Base-by-base conservation (phyloP, 192 early-diverging fungal species). In the Thoreauomyces humboldtii region DNA sequence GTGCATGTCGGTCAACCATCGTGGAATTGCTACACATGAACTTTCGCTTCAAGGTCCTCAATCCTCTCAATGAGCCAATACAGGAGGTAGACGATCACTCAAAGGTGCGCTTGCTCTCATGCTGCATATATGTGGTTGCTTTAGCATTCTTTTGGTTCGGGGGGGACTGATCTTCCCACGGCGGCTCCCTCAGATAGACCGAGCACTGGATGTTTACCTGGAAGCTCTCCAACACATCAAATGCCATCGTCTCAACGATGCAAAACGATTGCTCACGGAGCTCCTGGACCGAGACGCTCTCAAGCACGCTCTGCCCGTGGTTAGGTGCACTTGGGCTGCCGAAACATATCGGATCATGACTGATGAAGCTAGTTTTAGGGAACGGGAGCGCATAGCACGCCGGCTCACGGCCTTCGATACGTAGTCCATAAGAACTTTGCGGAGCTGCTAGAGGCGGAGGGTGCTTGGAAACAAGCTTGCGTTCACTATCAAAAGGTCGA, bases 351-450 rank as follows among this genome's bases (percentile, higher is more conserved):
- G 62, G 34, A 54, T 21, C 11, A 9, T 57, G 32, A 28, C 28
- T 41, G 14, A 15, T 37, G 24, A 45, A 22, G 1, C 7, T 60
- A 32, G 17, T 37, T 63, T 22, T 43, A 66, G 64, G 64, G 33
- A 14, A 12, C 29, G 2, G 54, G 55, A 7, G 65, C 44, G 12
- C 65, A 67, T 27, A 59, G 65, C 32, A 50, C 65, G 22, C 65
- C 56, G 17, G 24, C 34, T 0, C 65, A 67, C 11, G 32, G 21
- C 17, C 57, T 67, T 11, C 56, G 37, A 0, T 67, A 59, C 36
- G 55, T 59, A 11, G 54, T 67, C 1, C 57, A 67, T 47, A 58
- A 59, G 27, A 59, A 59, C 24, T 67, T 50, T 21, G 65, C 43
- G 4, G 29, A 3, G 1, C 19, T 67, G 15, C 27, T 59, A 22